A percentile compares a stretch with the other conserved stretches of the same genome.
phyloP scores from a whole-genome alignment of 805 yeast species.

The Ogataea allantospora region DNA sequence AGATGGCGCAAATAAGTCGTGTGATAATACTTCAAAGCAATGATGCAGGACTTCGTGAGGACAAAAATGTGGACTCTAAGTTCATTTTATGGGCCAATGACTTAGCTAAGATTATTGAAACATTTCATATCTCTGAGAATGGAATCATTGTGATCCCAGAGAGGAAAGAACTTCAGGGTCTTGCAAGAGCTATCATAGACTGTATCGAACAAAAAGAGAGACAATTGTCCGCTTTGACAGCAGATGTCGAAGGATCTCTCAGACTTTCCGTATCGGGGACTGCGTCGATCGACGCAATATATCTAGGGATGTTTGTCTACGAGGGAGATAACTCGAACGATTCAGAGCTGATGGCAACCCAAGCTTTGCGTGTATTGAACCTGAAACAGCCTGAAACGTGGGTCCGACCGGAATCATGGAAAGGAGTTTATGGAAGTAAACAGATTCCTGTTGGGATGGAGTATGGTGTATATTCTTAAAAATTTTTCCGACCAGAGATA shows the following conservation, averaged over 20 bases:
- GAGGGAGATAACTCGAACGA: slow-evolving; percentile 88
- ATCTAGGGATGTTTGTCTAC: slow-evolving; percentile 54
- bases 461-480: slow-evolving; percentile 61
- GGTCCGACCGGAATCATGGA: slow-evolving; percentile 75
- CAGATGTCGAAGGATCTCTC: slow-evolving; percentile 1
- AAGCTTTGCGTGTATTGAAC: slow-evolving; percentile 30
- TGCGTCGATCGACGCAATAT: slow-evolving; percentile 11
- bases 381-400: slow-evolving; percentile 26
- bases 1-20: slow-evolving; percentile 37
- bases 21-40: slow-evolving; percentile 68
- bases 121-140: slow-evolving; percentile 17
- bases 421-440: slow-evolving; percentile 75
- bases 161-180: slow-evolving; percentile 16
- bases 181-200: slow-evolving; percentile 7
- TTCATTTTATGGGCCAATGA: slow-evolving; percentile 28
- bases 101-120: slow-evolving; percentile 21
- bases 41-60: slow-evolving; percentile 52
- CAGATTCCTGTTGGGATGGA: slow-evolving; percentile 68
- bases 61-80: slow-evolving; percentile 12
- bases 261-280: background rate
- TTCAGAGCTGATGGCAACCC: slow-evolving; percentile 52
- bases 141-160: slow-evolving; percentile 9
- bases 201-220: background rate
- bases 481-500: slow-evolving; percentile 10
- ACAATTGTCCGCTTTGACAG: background rate